phyloP scores from a whole-genome alignment of 169 alveolate species.

The Neospora caninum region DNA sequence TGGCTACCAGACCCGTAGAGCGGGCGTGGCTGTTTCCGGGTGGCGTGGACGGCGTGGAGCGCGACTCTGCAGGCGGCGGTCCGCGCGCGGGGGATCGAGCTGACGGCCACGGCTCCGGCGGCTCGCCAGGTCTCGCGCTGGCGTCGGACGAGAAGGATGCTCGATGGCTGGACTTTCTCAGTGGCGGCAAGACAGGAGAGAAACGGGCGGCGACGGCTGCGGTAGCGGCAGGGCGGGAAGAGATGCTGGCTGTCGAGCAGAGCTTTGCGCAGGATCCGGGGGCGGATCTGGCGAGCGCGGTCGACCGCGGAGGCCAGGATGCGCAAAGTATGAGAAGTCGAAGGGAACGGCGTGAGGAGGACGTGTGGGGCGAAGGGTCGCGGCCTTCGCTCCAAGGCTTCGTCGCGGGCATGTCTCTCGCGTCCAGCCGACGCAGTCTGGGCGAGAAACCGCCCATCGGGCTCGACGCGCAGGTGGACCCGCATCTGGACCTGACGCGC shows the following conservation, averaged over 20 bases:
- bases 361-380: neutral
- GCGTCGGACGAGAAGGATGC: neutral
- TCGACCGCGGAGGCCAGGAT: no score
- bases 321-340: no score
- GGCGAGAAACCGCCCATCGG: no score
- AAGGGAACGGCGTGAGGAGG: no score
- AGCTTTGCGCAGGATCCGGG: neutral
- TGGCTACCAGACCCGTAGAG: no score
- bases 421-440: no score
- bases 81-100: no score
- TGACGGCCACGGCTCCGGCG: no score
- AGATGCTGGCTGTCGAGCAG: neutral
- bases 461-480: neutral
- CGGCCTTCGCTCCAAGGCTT: neutral
- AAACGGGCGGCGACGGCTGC: neutral
- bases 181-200: neutral
- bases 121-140: no score
- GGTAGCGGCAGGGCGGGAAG: neutral
- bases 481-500: neutral
- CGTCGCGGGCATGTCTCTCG: neutral
- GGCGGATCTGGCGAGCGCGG: neutral
- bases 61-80: no score
- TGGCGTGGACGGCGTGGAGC: no score
- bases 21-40: no score
- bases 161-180: neutral